phyloP scores from a whole-genome alignment of 148 eudicot genomes.

The Dianthus caryophyllus region DNA sequence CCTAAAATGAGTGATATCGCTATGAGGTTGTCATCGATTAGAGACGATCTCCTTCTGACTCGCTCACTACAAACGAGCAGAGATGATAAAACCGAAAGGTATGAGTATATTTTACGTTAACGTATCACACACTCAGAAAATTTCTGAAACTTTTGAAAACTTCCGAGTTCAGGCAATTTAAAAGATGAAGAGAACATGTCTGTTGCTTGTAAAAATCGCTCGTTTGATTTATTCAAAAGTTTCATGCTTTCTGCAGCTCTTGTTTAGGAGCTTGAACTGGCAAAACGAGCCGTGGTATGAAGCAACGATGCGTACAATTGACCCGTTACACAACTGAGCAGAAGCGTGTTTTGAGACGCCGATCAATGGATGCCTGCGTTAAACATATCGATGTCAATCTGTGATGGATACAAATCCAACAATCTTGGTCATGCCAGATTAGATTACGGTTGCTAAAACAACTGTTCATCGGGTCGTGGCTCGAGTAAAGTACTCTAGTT shows the following conservation, averaged over 20 bases:
- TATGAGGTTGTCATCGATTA: not conserved
- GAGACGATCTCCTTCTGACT: slow-evolving; percentile 1
- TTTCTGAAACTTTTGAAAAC: too few relatives aligned
- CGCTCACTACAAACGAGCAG: not conserved
- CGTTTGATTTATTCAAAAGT: too few relatives aligned
- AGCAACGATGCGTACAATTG: not conserved
- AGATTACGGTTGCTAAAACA: too few relatives aligned
- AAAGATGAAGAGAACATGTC: too few relatives aligned
- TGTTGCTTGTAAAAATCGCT: too few relatives aligned
- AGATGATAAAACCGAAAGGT: not conserved
- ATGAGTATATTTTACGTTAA: not conserved
- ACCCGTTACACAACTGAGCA: not conserved
- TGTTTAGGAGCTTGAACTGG: too few relatives aligned
- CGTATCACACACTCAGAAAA: too few relatives aligned
- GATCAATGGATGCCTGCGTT: slow-evolving; percentile 24
- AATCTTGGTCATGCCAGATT: slow-evolving; percentile 67
- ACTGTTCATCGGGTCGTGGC: too few relatives aligned
- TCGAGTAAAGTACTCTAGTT: too few relatives aligned
- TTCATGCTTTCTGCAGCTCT: too few relatives aligned
- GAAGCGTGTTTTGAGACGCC: not conserved
- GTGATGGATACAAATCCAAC: slow-evolving; percentile 67
- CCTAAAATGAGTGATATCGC: slow-evolving; percentile 7
- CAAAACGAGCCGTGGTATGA: too few relatives aligned
- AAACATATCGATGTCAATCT: slow-evolving; percentile 69
- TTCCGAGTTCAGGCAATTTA: too few relatives aligned